A percentile compares a stretch with the other conserved stretches of the same genome.
These are phyloP conservation scores for Nemania abortiva DNA, from an alignment of 2,329 filamentous ascomycete genomes.

Conservation along the genomic window DNA sequence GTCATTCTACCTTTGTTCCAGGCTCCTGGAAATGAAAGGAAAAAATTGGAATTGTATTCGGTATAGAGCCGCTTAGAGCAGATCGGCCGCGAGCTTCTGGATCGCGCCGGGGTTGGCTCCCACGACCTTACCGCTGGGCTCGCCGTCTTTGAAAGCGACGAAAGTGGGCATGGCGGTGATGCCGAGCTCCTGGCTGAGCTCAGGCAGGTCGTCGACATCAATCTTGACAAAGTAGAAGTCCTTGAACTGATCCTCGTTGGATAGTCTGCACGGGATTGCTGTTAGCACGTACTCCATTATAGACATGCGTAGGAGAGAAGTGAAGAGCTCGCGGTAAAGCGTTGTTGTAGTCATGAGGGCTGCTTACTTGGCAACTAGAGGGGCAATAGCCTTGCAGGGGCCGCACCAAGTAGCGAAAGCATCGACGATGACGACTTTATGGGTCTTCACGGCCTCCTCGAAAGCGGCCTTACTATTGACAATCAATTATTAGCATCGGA, in stretches of 20 bases:
- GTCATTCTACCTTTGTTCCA: background rate
- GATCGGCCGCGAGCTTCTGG: conserved; percentile 56
- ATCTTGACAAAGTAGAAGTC: conserved; percentile 85
- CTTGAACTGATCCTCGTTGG: conserved; percentile 67
- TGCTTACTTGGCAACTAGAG: conserved; percentile 74
- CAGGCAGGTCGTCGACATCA: conserved; percentile 85
- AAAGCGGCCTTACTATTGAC: conserved; percentile 47
- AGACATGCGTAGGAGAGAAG: too few species aligned
- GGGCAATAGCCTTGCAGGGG: conserved; percentile 92
- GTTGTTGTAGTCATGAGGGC: background rate
- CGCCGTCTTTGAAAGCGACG: conserved; percentile 82
- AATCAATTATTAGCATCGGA: conserved; percentile 32
- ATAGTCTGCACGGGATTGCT: conserved; percentile 61
- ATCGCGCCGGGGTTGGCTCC: conserved; percentile 84
- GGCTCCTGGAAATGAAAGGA: background rate
- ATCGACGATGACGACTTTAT: conserved; percentile 81
- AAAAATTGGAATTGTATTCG: background rate
- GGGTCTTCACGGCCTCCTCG: conserved; percentile 49
- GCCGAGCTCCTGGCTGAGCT: conserved; percentile 80
- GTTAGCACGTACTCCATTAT: conserved; percentile 25
- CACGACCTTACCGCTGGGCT: conserved; percentile 79
- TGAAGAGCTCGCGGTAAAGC: background rate
- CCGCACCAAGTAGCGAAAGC: conserved; percentile 93
- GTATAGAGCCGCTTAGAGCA: conserved; percentile 22
- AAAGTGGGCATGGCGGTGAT: conserved; percentile 96